These are phyloP conservation scores for Metschnikowia rubicola DNA, from an alignment of 805 yeast genomes.

Conservation along the genomic window DNA sequence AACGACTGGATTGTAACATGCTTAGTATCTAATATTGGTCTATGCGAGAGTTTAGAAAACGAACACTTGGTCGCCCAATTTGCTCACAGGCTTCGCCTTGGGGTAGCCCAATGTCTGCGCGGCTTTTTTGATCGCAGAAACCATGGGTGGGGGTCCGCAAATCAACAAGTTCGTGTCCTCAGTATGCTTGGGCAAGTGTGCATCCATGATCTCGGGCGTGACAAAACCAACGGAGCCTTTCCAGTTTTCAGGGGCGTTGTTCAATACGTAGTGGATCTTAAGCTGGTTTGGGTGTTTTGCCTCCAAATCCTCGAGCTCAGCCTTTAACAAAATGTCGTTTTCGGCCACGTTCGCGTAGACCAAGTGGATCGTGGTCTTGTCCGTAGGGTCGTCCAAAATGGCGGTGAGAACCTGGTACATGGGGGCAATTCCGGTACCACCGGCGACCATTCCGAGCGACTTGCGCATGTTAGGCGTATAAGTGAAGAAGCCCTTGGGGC, in stretches of 20 bases:
- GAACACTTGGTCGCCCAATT: constrained; percentile 86
- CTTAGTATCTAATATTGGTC: background rate
- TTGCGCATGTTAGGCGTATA: constrained; percentile 76
- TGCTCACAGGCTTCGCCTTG: constrained; percentile 85
- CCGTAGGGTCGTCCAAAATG: constrained; percentile 70
- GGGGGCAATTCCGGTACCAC: constrained; percentile 96
- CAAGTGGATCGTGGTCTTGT: constrained; percentile 69
- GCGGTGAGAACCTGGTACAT: constrained; percentile 91
- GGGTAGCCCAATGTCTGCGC: constrained; percentile 70
- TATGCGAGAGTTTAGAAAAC: constrained; percentile 53
- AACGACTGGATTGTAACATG: background rate
- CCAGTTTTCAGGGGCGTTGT: constrained; percentile 73
- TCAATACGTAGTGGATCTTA: constrained; percentile 68
- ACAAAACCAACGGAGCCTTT: constrained; percentile 75
- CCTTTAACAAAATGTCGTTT: constrained; percentile 74
- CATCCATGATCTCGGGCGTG: constrained; percentile 67
- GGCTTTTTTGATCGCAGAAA: constrained; percentile 75
- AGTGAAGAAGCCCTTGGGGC: constrained; percentile 87
- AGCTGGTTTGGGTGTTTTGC: constrained; percentile 55
- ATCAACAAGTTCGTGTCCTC: constrained; percentile 67
- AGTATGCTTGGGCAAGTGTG: constrained; percentile 58
- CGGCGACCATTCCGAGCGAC: constrained; percentile 85
- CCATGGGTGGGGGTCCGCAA: constrained; percentile 96
- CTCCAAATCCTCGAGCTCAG: constrained; percentile 70
- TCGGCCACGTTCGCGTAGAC: constrained; percentile 79